Base-by-base conservation (phyloP, 2,329 filamentous ascomycete species). In the Pestalotiopsis sp. region DNA sequence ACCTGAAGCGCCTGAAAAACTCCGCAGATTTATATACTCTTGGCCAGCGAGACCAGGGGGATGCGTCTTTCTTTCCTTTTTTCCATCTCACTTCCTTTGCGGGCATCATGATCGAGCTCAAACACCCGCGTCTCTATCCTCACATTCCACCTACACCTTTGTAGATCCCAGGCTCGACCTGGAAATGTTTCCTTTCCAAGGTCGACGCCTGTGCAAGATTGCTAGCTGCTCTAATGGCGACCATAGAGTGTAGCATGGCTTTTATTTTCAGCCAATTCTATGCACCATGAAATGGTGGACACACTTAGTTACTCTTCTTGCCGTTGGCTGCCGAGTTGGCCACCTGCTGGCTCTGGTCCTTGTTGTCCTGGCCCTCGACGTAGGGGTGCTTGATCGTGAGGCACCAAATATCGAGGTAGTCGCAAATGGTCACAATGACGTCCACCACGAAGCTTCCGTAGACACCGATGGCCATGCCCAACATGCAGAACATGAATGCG, bases 331-430 rank as follows among this genome's bases (percentile, higher is more conserved):
- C 25, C 5, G 63, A 25, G 49, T 56, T 58, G 12, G 3, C 27
- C 14, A 66, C 27, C 63, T 66, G 63, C 14, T 66, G 63, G 49
- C 63, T 66, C 64, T 76, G 72, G 12, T 45, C 41, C 80, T 85
- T 86, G 68, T 82, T 80, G 68, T 82, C 80, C 65, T 79, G 73
- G 66, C 76, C 81, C 75, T 88, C 86, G 27, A 85, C 82, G 72
- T 87, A 85, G 25, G 88, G 89, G 75, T 98, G 91, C 87, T 99
- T 99, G 83, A 99, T 99, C 1, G 93, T 97, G 79, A 99, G 85
- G 79, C 96, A 99, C 94, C 94, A 98, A 73, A 99, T 99, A 79
- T 99, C 96, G 70, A 98, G 86, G 79, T 97, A 97, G 80, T 99
- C 96, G 82, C 96, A 99, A 75, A 99, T 98, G 38, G 94, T 97